Evolutionary conservation across 1,284 basidiomycete species (phyloP).

Genomic region (Cryptococcus floricola): DNA sequence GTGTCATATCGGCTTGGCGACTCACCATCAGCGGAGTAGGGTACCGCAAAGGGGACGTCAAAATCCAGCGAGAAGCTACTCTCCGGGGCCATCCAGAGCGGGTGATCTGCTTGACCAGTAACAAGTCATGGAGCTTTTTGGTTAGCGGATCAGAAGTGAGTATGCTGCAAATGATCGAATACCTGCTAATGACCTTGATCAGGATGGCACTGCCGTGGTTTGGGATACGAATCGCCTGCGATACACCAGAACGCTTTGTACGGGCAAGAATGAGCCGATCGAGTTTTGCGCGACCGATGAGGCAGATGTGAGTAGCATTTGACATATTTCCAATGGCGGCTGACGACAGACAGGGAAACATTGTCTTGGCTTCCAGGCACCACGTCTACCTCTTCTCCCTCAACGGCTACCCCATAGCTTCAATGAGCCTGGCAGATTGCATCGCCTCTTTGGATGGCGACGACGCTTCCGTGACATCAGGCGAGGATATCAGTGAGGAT

Average conservation of each 20-base stretch:
- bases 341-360: conserved; percentile 35
- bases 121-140: conserved; percentile 74
- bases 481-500: conserved; percentile 4
- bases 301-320: conserved; percentile 61
- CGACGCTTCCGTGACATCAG: not conserved
- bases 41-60: conserved; percentile 29
- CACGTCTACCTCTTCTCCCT: conserved; percentile 46
- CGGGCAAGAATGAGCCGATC: conserved; percentile 58
- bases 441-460: not conserved
- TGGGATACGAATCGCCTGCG: conserved; percentile 86
- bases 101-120: conserved; percentile 68
- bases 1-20: conserved; percentile 74
- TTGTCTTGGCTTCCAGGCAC: conserved; percentile 36
- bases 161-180: not conserved
- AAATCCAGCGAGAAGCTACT: conserved; percentile 61
- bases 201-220: conserved; percentile 74
- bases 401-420: conserved; percentile 47
- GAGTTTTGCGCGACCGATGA: conserved; percentile 75
- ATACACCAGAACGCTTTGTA: conserved; percentile 72
- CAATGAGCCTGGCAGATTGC: conserved; percentile 15
- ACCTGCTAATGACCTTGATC: not conserved
- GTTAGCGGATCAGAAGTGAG: conserved; percentile 69
- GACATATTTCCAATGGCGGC: not conserved
- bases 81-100: conserved; percentile 70
- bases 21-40: conserved; percentile 46